Evolutionary conservation across 2,329 filamentous ascomycete genomes (phyloP), one percentile per base, ranked within the genome.

Genomic region (Graphium sp.): DNA sequence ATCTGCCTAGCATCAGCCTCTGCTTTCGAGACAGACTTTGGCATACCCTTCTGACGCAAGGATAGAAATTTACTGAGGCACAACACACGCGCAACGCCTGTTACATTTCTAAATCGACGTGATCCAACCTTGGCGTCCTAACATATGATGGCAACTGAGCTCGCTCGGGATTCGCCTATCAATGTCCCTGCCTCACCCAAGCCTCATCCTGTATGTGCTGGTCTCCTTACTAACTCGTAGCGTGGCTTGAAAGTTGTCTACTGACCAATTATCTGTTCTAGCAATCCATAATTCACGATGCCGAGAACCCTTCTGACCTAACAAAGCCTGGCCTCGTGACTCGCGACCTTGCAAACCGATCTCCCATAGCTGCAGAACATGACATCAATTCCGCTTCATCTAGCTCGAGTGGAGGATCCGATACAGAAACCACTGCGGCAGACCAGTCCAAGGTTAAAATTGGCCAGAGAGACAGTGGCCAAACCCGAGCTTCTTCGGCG

Each of bases 381-480:
- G 56, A 64, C 37, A 53, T 63, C 37, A 62, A 65, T 45, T 76
- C 73, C 34, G 61, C 68, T 38, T 69, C 76, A 41, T 71, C 70
- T 36, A 81, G 77, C 46, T 60, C 69, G 37, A 82, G 73, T 47
- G 77, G 74, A 39, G 74, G 73, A 41, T 85, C 80, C 32, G 80
- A 85, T 52, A 82, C 71, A 22, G 80, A 85, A 46, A 67, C 71
- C 39, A 74, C 73, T 35, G 69, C 68, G 41, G 56, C 56, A 28
- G 67, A 69, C 49, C 38, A 58, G 49, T 48, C 59, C 33, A 66
- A 66, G 45, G 50, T 50, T 35, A 64, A 66, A 35, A 62, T 66
- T 45, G 66, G 59, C 33, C n/a, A n/a, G n/a, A n/a, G n/a, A n/a
- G 61, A 66, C 32, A 70, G 65, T 41, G 60, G 62, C 27, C 69